Conservation (phyloP, 108 stramenopile species). For the Heterococcus sp. region DNA sequence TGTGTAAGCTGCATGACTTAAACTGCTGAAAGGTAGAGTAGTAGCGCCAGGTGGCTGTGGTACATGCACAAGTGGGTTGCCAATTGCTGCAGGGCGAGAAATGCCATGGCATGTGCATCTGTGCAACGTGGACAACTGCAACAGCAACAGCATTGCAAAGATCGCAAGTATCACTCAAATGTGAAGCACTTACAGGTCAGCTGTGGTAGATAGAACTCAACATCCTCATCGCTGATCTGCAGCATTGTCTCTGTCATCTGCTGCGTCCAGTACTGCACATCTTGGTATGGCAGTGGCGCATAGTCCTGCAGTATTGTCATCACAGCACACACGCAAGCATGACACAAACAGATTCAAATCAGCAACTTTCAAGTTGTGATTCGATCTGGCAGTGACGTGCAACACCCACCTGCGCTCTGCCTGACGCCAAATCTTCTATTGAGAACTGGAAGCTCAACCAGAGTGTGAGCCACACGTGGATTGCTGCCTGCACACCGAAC, state of each 20-base stretch:
- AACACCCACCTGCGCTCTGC: background rate
- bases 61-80: too few species aligned
- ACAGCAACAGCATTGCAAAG: too few species aligned
- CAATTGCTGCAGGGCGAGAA: too few species aligned
- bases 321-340: background rate
- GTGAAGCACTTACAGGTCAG: conserved; percentile 20
- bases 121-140: too few species aligned
- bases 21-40: too few species aligned
- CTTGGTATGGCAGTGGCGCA: background rate
- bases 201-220: conserved; percentile 42
- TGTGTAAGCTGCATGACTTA: too few species aligned
- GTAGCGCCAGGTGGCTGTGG: too few species aligned
- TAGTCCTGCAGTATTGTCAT: background rate
- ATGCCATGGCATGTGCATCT: too few species aligned
- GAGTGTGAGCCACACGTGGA: conserved; percentile 17
- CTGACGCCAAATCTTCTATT: conserved; percentile 11
- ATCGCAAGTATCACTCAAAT: conserved; percentile 18
- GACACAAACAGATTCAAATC: background rate
- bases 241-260: conserved; percentile 20
- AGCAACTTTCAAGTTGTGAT: too few species aligned
- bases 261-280: conserved; percentile 1
- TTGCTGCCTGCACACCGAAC: background rate
- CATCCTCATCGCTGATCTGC: conserved; percentile 14
- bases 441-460: conserved; percentile 44
- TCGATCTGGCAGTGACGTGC: too few species aligned